Evolutionary conservation across 768 basidiomycete species (phyloP).

Genomic region (Mycena pura): DNA sequence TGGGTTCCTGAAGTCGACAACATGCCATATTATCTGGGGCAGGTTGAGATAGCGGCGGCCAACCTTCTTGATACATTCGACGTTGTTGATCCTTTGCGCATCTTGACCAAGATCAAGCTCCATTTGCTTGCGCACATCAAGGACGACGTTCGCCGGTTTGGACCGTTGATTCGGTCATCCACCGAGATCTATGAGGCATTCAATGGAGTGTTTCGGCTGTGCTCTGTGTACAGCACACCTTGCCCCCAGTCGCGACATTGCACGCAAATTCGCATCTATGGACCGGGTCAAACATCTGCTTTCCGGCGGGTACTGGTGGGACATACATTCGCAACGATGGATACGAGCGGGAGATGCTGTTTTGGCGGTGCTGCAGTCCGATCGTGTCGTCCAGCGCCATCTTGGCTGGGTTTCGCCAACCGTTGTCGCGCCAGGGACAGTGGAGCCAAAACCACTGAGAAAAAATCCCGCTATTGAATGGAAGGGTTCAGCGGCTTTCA

Average conservation of each 20-base stretch:
- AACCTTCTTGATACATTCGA: slow-evolving; percentile 30
- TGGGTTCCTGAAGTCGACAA: slow-evolving; percentile 28
- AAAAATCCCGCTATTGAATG: background rate
- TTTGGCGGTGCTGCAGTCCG: background rate
- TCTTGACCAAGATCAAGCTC: slow-evolving; percentile 32
- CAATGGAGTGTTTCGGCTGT: slow-evolving; percentile 35
- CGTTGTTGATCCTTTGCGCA: slow-evolving; percentile 24
- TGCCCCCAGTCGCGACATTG: slow-evolving; percentile 36
- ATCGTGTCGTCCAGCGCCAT: slow-evolving; percentile 19
- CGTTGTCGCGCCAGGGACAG: background rate
- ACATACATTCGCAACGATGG: slow-evolving; percentile 1
- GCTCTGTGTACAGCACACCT: slow-evolving; percentile 35
- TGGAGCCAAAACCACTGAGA: background rate
- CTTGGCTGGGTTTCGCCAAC: slow-evolving; percentile 21
- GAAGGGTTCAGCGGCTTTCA: background rate
- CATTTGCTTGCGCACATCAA: slow-evolving; percentile 29
- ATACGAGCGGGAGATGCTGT: slow-evolving; percentile 8
- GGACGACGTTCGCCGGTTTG: slow-evolving; percentile 30
- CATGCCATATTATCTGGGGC: slow-evolving; percentile 18
- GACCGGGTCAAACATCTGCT: slow-evolving; percentile 24
- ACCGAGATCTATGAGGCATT: slow-evolving; percentile 38
- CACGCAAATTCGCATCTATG: slow-evolving; percentile 16
- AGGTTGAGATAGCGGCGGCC: background rate
- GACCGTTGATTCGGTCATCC: slow-evolving; percentile 30
- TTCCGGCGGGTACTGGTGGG: slow-evolving; percentile 26